Evolutionary conservation across 768 basidiomycete genomes (phyloP).

Genomic region (Coprinopsis marcescibilis): DNA sequence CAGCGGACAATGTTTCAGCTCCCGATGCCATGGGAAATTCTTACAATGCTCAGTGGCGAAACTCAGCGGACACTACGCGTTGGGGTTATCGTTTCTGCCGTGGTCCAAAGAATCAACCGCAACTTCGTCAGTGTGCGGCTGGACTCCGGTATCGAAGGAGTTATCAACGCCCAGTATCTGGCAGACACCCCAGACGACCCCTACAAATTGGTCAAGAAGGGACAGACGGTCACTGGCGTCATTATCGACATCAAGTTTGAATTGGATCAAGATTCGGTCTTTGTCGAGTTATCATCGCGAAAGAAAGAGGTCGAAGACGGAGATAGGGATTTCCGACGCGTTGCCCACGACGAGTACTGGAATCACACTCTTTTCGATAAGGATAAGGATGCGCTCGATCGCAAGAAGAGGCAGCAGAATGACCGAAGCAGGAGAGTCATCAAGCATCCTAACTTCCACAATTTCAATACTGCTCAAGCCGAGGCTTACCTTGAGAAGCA

Average conservation of each 20-base stretch:
- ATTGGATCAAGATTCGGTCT: slow-evolving; percentile 54
- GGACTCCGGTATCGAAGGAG: slow-evolving; percentile 91
- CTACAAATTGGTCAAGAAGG: slow-evolving; percentile 57
- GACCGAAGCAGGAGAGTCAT: slow-evolving; percentile 80
- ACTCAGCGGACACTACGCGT: slow-evolving; percentile 68
- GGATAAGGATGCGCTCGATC: slow-evolving; percentile 65
- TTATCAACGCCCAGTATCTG: slow-evolving; percentile 58
- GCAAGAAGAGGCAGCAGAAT: slow-evolving; percentile 82
- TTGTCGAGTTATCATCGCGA: slow-evolving; percentile 71
- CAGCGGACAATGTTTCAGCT: slow-evolving; percentile 56
- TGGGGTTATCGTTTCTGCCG: slow-evolving; percentile 78
- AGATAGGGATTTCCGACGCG: slow-evolving; percentile 56
- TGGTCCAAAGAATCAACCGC: slow-evolving; percentile 51
- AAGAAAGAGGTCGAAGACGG: slow-evolving; percentile 54
- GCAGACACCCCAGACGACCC: slow-evolving; percentile 39
- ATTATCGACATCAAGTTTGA: slow-evolving; percentile 69
- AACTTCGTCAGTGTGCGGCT: slow-evolving; percentile 61
- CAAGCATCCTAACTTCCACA: slow-evolving; percentile 98
- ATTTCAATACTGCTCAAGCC: slow-evolving; percentile 85
- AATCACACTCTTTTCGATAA: slow-evolving; percentile 57
- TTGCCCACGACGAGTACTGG: slow-evolving; percentile 58
- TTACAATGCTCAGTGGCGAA: slow-evolving; percentile 96
- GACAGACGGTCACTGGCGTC: slow-evolving; percentile 75
- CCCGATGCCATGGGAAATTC: slow-evolving; percentile 71
- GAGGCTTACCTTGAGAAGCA: slow-evolving; percentile 86